Evolutionary conservation across 2,329 filamentous ascomycete genomes (phyloP).

Genomic region (Scortechinia acanthostroma): DNA sequence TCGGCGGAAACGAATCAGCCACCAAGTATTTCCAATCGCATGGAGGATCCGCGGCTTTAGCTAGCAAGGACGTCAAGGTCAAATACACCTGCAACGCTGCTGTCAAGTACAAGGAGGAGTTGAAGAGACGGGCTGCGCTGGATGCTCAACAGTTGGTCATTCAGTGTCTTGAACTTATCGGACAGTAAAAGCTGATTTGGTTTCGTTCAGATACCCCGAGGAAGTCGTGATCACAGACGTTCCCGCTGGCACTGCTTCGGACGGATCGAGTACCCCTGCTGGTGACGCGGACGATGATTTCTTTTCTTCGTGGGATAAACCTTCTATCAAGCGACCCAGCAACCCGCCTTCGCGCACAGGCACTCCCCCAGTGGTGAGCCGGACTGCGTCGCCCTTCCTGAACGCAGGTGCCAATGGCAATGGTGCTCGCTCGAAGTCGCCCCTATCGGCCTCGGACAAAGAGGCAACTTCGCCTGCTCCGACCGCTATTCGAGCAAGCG

Average conservation of each 20-base stretch:
- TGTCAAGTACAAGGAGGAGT: conserved; percentile 94
- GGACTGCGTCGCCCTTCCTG: conserved; percentile 84
- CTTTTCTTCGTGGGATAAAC: conserved; percentile 98
- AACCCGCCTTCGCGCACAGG: conserved; percentile 85
- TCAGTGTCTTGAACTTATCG: too few species aligned
- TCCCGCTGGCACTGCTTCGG: conserved; percentile 39
- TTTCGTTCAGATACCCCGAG: conserved; percentile 64
- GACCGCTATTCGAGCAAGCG: conserved; percentile 69
- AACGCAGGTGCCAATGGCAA: conserved; percentile 31
- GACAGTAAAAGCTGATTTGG: too few species aligned
- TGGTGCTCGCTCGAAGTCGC: conserved; percentile 75
- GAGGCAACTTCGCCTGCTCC: conserved; percentile 46
- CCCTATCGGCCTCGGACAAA: conserved; percentile 55
- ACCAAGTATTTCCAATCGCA: conserved; percentile 98
- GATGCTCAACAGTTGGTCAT: conserved; percentile 74
- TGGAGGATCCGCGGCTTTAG: conserved; percentile 84
- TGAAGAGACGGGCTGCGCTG: conserved; percentile 75
- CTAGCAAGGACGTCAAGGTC: conserved; percentile 91
- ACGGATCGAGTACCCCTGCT: conserved; percentile 69
- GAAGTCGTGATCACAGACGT: conserved; percentile 81
- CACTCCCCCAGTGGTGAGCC: conserved; percentile 74
- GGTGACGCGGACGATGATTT: conserved; percentile 85
- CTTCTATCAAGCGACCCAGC: conserved; percentile 89
- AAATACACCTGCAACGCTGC: conserved; percentile 95
- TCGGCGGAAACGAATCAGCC: conserved; percentile 93